Conservation (phyloP, 768 basidiomycete genomes). For the Pulveroboletus sp. region DNA sequence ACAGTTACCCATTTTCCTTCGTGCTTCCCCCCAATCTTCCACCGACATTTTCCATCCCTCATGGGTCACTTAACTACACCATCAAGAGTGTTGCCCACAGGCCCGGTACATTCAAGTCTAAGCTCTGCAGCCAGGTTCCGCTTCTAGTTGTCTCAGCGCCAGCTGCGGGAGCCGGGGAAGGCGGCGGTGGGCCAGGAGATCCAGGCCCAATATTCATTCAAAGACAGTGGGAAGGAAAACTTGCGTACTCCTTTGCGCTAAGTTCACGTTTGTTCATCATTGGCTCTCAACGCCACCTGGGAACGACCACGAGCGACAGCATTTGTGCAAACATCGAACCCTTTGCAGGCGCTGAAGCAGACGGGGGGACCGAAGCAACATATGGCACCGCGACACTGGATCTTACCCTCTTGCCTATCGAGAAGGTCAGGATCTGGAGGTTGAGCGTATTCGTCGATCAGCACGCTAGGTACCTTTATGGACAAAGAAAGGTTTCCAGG, state of each 20-base stretch:
- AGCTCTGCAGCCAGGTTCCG: slow-evolving; percentile 66
- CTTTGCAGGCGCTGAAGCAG: neutral
- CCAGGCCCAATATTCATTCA: slow-evolving; percentile 80
- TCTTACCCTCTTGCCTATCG: slow-evolving; percentile 80
- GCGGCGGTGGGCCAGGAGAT: slow-evolving; percentile 35
- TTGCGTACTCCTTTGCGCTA: slow-evolving; percentile 78
- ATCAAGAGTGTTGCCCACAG: slow-evolving; percentile 84
- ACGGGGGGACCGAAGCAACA: slow-evolving; percentile 10
- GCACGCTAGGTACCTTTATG: slow-evolving; percentile 10
- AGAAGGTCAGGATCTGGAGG: slow-evolving; percentile 82
- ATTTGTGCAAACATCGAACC: neutral
- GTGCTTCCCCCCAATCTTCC: slow-evolving; percentile 78
- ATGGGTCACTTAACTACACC: slow-evolving; percentile 74
- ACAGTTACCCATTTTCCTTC: slow-evolving; percentile 95
- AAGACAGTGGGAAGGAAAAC: slow-evolving; percentile 86
- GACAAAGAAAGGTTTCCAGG: neutral
- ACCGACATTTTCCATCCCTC: slow-evolving; percentile 72
- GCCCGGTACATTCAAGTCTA: slow-evolving; percentile 81
- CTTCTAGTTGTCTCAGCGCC: slow-evolving; percentile 77
- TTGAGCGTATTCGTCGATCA: slow-evolving; percentile 74
- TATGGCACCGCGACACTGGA: slow-evolving; percentile 69
- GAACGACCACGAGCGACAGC: neutral
- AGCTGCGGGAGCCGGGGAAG: slow-evolving; percentile 77
- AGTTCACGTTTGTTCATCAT: slow-evolving; percentile 84
- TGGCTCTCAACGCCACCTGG: slow-evolving; percentile 38